Evolutionary conservation across 78 protist species (phyloP), one percentile per base, ranked within the genome.

Genomic region (Dictyostelium intermedium): DNA sequence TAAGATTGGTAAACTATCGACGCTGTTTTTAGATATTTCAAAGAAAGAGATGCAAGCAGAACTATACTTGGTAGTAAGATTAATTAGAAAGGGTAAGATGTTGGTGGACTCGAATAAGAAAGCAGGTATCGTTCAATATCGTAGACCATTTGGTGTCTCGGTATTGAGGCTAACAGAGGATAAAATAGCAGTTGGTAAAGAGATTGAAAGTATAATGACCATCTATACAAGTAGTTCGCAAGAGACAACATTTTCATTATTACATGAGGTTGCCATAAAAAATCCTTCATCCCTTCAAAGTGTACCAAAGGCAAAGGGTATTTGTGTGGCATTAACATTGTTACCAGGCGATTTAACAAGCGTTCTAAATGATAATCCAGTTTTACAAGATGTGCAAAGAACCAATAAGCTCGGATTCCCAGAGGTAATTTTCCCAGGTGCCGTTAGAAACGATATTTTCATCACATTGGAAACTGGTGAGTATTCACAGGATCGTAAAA

Each of bases 241-340:
- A 79, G 93, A 87, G 45, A 50, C 86, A 14, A n/a, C 60, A 25
- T 87, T 87, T 32, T 37, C 84, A 34, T 18, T 79, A 14, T 56
- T 87, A 7, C 93, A 87, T 74, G 93, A 87, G 32, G 82, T 87
- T n/a, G 82, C 82, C 39, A 87, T 87, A 1, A 87, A 87, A 66
- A 87, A 87, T 45, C 85, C 93, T 14, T 41, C 84, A 50, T 77
- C 81, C 5, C 84, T 87, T 18, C 93, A 76, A 61, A 83, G 41
- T n/a, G 93, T 87, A 25, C 93, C 85, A 70, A 87, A 87, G 32
- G 93, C 93, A 0, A 87, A 87, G 81, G 93, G 93, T 63, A 79
- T 87, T 39, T 76, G 84, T 43, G 85, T 87, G 27, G 93, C 84
- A 13, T 9, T 87, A 7, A 87, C 93, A 0, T 56, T 87, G 30